These are phyloP conservation scores for Leccinum arenicola DNA, from an alignment of 768 basidiomycete genomes.

Conservation along the genomic window DNA sequence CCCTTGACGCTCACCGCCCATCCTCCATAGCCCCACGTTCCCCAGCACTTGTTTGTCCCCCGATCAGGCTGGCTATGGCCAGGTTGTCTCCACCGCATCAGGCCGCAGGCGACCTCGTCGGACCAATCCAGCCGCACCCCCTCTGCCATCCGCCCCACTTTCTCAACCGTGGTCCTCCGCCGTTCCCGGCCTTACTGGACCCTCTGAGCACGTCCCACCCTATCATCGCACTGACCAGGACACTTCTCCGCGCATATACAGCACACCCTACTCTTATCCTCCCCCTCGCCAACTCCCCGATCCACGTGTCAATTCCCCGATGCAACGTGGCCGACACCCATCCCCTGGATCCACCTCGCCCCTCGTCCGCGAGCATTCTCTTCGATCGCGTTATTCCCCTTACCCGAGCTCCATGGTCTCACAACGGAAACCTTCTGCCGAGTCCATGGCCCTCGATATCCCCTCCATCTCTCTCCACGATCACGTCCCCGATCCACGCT, in stretches of 20 bases:
- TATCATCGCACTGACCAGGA: slow-evolving; percentile 27
- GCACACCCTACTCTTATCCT: slow-evolving; percentile 28
- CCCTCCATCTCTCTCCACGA: slow-evolving; percentile 36
- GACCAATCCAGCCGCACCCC: slow-evolving; percentile 39
- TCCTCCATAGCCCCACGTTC: slow-evolving; percentile 65
- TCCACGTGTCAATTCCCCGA: slow-evolving; percentile 28
- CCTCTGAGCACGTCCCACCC: slow-evolving; percentile 20
- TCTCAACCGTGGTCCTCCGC: slow-evolving; percentile 49
- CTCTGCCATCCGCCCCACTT: slow-evolving; percentile 32
- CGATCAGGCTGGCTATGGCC: slow-evolving; percentile 84
- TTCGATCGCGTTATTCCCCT: slow-evolving; percentile 41
- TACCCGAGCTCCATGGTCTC: slow-evolving; percentile 36
- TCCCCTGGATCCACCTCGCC: slow-evolving; percentile 28
- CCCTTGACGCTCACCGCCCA: slow-evolving; percentile 17
- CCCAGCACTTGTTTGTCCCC: slow-evolving; percentile 81
- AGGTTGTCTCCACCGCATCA: slow-evolving; percentile 63
- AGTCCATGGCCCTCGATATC: slow-evolving; percentile 34
- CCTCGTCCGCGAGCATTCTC: slow-evolving; percentile 22
- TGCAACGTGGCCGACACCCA: slow-evolving; percentile 29
- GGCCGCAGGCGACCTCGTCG: slow-evolving; percentile 63
- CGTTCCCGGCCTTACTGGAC: slow-evolving; percentile 34
- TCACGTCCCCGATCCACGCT: slow-evolving; percentile 24
- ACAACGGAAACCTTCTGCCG: slow-evolving; percentile 25
- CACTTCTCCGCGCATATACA: slow-evolving; percentile 26
- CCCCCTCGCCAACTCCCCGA: slow-evolving; percentile 28